Evolutionary conservation across 2,329 filamentous ascomycete species (phyloP).

Genomic region (Didymella sp.): DNA sequence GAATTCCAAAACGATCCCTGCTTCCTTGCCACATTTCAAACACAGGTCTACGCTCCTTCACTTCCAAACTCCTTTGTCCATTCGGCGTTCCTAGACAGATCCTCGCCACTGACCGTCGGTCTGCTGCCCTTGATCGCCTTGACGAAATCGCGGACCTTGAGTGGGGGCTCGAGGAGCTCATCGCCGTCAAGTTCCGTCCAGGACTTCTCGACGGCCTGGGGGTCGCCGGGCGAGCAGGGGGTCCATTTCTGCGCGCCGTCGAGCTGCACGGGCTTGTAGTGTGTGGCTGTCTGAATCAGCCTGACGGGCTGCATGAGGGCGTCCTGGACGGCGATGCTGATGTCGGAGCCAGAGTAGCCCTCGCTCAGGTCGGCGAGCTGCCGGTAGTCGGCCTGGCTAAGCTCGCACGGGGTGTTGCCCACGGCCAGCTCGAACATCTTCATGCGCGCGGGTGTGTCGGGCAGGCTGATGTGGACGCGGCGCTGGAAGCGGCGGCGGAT

Average conservation of each 20-base stretch:
- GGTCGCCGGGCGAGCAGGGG: conserved; percentile 91
- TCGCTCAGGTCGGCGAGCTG: conserved; percentile 82
- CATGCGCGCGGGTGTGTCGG: conserved; percentile 84
- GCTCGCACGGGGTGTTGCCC: conserved; percentile 87
- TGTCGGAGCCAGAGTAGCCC: conserved; percentile 96
- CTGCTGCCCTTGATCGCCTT: conserved; percentile 87
- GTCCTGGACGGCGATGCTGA: conserved; percentile 92
- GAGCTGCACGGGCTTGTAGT: conserved; percentile 88
- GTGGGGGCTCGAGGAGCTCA: conserved; percentile 81
- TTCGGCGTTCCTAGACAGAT: conserved; percentile 82
- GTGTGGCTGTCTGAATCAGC: conserved; percentile 95
- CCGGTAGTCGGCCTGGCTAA: conserved; percentile 79
- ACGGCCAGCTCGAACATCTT: conserved; percentile 96
- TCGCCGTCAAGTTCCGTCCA: conserved; percentile 89
- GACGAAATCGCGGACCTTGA: conserved; percentile 90
- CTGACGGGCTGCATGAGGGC: conserved; percentile 97
- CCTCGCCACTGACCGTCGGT: conserved; percentile 88
- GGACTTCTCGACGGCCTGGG: conserved; percentile 86
- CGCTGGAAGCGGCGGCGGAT: conserved; percentile 96
- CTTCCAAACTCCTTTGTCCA: conserved; percentile 98
- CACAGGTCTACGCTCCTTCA: conserved; percentile 68
- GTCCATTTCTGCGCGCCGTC: conserved; percentile 74
- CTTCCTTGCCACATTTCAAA: background rate
- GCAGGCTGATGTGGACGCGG: conserved; percentile 92
- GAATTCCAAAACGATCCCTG: background rate